phyloP scores from a whole-genome alignment of 2,329 filamentous ascomycete genomes.

The Xylariales sp. region DNA sequence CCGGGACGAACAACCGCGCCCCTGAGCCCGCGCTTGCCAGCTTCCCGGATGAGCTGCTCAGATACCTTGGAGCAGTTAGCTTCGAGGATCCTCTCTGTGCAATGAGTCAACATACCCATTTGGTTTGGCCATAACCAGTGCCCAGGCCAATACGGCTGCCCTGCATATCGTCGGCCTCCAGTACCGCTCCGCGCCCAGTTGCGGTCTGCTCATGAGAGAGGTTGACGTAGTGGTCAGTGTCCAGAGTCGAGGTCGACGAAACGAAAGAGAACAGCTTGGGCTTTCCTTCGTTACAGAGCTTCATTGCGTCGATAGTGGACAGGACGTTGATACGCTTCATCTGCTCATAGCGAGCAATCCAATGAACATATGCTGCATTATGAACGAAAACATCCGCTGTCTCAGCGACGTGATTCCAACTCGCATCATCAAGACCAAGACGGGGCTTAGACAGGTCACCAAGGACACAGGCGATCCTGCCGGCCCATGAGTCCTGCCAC shows the following conservation, averaged over 20 bases:
- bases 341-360: slow-evolving; percentile 72
- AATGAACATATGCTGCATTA: slow-evolving; percentile 79
- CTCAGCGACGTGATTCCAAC: slow-evolving; percentile 61
- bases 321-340: slow-evolving; percentile 72
- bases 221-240: slow-evolving; percentile 75
- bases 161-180: slow-evolving; percentile 72
- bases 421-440: slow-evolving; percentile 64
- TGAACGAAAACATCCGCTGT: slow-evolving; percentile 72
- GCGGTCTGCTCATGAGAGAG: slow-evolving; percentile 60
- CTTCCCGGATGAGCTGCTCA: slow-evolving; percentile 68
- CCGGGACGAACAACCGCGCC: slow-evolving; percentile 78
- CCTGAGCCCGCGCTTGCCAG: slow-evolving; percentile 68
- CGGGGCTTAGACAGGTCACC: slow-evolving; percentile 70
- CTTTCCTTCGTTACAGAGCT: slow-evolving; percentile 70
- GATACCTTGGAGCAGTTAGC: too few species aligned
- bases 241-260: slow-evolving; percentile 75
- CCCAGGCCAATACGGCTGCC: slow-evolving; percentile 72
- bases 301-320: slow-evolving; percentile 71
- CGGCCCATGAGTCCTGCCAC: slow-evolving; percentile 67
- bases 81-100: too few species aligned
- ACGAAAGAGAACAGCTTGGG: slow-evolving; percentile 79
- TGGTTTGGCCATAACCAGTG: slow-evolving; percentile 87
- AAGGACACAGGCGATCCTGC: slow-evolving; percentile 60
- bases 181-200: slow-evolving; percentile 59
- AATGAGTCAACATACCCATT: slow-evolving; percentile 78